Evolutionary conservation across 495 filamentous ascomycete genomes (phyloP).

Genomic region (Amphirosellinia nigrospora): DNA sequence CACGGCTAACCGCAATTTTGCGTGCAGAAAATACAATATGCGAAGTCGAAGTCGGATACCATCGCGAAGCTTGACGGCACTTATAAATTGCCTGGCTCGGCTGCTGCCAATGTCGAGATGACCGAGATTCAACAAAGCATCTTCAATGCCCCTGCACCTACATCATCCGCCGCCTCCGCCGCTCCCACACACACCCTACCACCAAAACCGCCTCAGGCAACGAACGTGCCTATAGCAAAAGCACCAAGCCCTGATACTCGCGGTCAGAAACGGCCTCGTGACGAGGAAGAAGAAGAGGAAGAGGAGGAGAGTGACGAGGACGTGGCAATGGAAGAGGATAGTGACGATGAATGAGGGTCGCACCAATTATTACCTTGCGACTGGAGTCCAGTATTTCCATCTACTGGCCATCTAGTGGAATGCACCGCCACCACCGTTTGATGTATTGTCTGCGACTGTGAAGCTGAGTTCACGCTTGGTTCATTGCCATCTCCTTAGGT

Average conservation of each 20-base stretch:
- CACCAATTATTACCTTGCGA: conserved; percentile 4
- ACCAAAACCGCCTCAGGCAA: conserved; percentile 46
- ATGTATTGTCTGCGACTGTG: conserved; percentile 13
- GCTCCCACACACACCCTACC: conserved; percentile 48
- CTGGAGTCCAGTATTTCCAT: not conserved
- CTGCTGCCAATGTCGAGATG: conserved; percentile 61
- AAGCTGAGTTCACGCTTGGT: conserved; percentile 10
- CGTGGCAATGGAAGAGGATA: conserved; percentile 76
- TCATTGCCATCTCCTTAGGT: conserved; percentile 61
- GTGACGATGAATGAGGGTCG: conserved; percentile 60
- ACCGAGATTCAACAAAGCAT: conserved; percentile 83
- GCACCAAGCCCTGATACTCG: conserved; percentile 49
- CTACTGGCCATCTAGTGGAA: not conserved
- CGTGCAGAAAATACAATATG: conserved; percentile 82
- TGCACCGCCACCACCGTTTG: conserved; percentile 9
- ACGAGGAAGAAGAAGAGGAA: conserved; percentile 65
- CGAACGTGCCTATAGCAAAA: conserved; percentile 51
- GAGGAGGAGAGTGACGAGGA: conserved; percentile 65
- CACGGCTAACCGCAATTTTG: conserved; percentile 34
- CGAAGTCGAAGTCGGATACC: conserved; percentile 81
- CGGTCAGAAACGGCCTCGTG: conserved; percentile 71
- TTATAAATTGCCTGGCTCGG: conserved; percentile 68
- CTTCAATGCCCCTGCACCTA: conserved; percentile 70
- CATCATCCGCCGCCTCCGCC: conserved; percentile 48
- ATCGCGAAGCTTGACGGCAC: conserved; percentile 91